Percentiles rank a stretch among this genome's conserved stretches.
Evolutionary conservation across 2,329 filamentous ascomycete species (phyloP).

Genomic region (Penicillium psychrosexuale): DNA sequence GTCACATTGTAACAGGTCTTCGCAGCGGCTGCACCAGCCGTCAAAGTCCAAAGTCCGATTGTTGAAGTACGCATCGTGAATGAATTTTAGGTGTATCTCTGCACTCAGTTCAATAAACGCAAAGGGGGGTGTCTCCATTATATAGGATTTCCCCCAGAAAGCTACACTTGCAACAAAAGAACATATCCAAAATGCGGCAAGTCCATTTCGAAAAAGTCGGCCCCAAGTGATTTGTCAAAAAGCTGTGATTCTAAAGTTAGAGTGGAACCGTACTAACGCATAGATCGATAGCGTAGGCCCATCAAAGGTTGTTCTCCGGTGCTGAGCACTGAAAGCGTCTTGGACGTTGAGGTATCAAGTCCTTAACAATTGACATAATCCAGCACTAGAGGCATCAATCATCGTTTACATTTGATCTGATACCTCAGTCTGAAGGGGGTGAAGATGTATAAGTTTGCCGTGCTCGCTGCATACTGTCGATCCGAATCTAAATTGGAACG

Average conservation of each 20-base stretch:
- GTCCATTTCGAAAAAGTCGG: not conserved
- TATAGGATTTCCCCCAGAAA: not conserved
- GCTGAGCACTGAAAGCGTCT: not conserved
- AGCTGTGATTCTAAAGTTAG: not conserved
- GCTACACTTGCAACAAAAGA: not conserved
- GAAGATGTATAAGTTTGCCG: not conserved
- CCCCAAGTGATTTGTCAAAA: constrained; percentile 4
- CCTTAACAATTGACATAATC: not conserved
- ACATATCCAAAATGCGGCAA: not conserved
- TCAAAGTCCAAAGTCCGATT: constrained; percentile 6
- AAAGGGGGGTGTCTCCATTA: not conserved
- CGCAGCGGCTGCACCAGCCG: not conserved
- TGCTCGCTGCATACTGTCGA: constrained; percentile 3
- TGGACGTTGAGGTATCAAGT: not conserved
- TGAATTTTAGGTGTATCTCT: not conserved
- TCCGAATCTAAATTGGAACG: constrained; percentile 2
- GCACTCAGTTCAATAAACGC: not conserved
- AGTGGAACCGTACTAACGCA: constrained; percentile 2
- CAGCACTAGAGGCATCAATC: not conserved
- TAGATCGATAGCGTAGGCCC: constrained; percentile 7
- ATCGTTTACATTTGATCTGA: not conserved
- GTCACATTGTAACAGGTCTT: constrained; percentile 12
- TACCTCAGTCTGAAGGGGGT: not conserved
- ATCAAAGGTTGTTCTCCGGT: constrained; percentile 1
- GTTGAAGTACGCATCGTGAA: constrained; percentile 1